phyloP scores from a whole-genome alignment of 2,329 filamentous ascomycete species.

The Drechmeria coniospora region DNA sequence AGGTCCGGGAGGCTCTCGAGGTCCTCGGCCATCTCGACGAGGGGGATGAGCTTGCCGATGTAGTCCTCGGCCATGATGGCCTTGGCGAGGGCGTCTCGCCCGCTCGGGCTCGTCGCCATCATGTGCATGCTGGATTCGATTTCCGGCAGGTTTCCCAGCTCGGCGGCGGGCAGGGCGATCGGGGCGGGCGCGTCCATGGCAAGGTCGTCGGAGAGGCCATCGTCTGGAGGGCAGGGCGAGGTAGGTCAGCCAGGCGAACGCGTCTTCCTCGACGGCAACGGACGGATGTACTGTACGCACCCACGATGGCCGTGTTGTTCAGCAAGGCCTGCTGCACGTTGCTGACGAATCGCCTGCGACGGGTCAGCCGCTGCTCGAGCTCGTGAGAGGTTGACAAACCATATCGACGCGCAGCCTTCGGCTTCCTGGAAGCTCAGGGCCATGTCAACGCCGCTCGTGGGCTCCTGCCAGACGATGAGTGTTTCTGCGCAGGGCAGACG shows the following conservation, averaged over 20 bases:
- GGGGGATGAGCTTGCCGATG: constrained; percentile 68
- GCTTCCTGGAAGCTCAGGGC: constrained; percentile 95
- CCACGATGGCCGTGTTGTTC: constrained; percentile 16
- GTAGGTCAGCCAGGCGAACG: not conserved
- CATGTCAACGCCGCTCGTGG: constrained; percentile 76
- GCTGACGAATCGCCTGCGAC: constrained; percentile 72
- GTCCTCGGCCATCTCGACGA: constrained; percentile 82
- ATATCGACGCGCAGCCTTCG: constrained; percentile 84
- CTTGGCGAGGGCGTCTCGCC: constrained; percentile 76
- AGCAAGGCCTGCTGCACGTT: constrained; percentile 64
- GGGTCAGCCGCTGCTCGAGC: constrained; percentile 8
- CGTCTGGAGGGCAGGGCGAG: constrained; percentile 51
- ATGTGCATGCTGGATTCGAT: constrained; percentile 74
- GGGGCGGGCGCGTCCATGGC: constrained; percentile 57
- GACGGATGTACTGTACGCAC: not conserved
- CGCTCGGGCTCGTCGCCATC: constrained; percentile 56
- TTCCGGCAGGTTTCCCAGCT: constrained; percentile 69
- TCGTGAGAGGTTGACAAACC: constrained; percentile 34
- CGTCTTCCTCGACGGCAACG: constrained; percentile 12
- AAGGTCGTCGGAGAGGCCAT: constrained; percentile 74
- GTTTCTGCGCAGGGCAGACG: constrained; percentile 73
- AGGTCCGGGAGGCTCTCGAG: constrained; percentile 75
- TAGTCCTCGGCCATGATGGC: constrained; percentile 77
- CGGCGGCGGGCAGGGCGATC: constrained; percentile 62
- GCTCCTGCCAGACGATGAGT: constrained; percentile 94